These are phyloP conservation scores for Podaxis mareebaensis DNA, from an alignment of 768 basidiomycete species.

Conservation along the genomic window DNA sequence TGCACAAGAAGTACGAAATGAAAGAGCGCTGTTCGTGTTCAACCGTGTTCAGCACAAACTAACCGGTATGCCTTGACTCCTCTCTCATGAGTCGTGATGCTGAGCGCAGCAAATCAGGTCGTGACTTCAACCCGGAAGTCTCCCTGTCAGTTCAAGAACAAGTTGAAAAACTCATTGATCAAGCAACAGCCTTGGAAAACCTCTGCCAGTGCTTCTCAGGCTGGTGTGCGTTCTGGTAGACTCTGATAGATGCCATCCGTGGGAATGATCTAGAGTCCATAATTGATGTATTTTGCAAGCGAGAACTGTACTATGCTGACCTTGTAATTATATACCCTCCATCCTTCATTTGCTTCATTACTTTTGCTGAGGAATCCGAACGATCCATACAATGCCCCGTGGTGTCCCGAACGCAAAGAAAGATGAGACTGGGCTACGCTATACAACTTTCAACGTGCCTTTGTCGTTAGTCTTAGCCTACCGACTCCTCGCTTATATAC, in stretches of 20 bases:
- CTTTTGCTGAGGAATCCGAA: not conserved
- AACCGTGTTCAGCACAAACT: constrained; percentile 95
- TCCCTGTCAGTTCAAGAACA: constrained; percentile 75
- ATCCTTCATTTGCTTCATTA: not conserved
- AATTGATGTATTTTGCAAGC: constrained; percentile 2
- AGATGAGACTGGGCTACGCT: constrained; percentile 81
- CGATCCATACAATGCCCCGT: constrained; percentile 58
- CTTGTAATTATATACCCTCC: constrained; percentile 17
- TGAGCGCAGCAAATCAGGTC: constrained; percentile 47
- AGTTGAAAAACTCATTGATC: constrained; percentile 90
- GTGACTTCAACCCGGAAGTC: constrained; percentile 89
- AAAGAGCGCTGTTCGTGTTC: constrained; percentile 87
- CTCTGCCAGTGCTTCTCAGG: constrained; percentile 97
- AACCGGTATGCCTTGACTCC: constrained; percentile 56
- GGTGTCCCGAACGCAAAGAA: constrained; percentile 79
- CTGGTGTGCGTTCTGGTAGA: constrained; percentile 87
- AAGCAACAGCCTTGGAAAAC: constrained; percentile 93
- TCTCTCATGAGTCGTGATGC: not conserved
- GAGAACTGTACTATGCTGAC: constrained; percentile 7
- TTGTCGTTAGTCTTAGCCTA: constrained; percentile 49
- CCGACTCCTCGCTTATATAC: constrained; percentile 10
- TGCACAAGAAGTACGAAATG: constrained; percentile 88
- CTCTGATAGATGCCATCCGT: not conserved
- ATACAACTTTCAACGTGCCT: constrained; percentile 81
- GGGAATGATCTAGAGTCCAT: constrained; percentile 11